Evolutionary conservation across 129 eudicot species (phyloP).

Genomic region (Centaurea solstitialis): DNA sequence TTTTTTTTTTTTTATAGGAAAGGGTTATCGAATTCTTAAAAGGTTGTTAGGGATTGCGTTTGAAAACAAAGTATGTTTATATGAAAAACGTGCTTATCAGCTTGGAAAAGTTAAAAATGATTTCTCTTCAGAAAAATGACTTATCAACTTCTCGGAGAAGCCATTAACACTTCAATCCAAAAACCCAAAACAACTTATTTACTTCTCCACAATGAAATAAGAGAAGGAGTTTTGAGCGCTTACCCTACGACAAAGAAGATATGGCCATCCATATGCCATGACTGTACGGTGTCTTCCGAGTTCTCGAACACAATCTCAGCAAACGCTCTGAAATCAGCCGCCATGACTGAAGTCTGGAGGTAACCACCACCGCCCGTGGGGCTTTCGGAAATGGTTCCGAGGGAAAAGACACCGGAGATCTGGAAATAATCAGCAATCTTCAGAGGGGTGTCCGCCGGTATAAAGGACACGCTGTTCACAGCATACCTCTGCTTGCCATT

Average conservation of each 20-base stretch:
- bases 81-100: too few relatives aligned
- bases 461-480: slow-evolving; percentile 65
- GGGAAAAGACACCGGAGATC: slow-evolving; percentile 61
- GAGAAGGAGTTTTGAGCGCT: slow-evolving; percentile 17
- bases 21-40: too few relatives aligned
- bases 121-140: too few relatives aligned
- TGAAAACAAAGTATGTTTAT: too few relatives aligned
- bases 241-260: slow-evolving; percentile 81
- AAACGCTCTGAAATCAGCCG: slow-evolving; percentile 61
- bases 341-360: slow-evolving; percentile 77
- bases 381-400: slow-evolving; percentile 49
- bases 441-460: slow-evolving; percentile 71
- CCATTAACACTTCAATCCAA: too few relatives aligned
- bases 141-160: too few relatives aligned
- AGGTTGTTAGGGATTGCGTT: too few relatives aligned
- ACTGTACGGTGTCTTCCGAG: slow-evolving; percentile 57
- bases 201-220: too few relatives aligned
- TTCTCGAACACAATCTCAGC: slow-evolving; percentile 70
- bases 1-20: too few relatives aligned
- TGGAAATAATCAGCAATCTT: slow-evolving; percentile 72
- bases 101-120: too few relatives aligned
- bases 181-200: too few relatives aligned
- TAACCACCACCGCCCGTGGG: slow-evolving; percentile 61
- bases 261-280: slow-evolving; percentile 81
- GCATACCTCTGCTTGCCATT: slow-evolving; percentile 69